These are phyloP conservation scores for Candida gorgasii DNA, from an alignment of 805 yeast genomes.

Conservation along the genomic window DNA sequence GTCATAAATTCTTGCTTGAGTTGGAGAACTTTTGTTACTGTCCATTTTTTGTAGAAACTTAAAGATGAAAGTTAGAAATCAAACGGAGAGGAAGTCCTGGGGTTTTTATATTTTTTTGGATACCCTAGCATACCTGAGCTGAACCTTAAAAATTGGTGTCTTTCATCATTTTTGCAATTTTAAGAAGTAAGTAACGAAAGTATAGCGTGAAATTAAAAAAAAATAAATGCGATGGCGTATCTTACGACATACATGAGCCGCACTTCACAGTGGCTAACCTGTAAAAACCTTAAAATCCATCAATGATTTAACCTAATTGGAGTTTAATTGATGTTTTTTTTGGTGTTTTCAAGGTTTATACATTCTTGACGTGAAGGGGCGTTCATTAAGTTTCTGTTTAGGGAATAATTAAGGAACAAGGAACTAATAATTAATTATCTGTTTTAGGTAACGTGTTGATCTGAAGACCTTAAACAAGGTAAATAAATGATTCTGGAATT, in stretches of 20 bases:
- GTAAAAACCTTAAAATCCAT: not conserved
- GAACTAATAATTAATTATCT: no score
- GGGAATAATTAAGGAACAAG: no score
- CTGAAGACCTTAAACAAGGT: no score
- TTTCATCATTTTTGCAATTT: conserved; percentile 4
- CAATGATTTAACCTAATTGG: conserved; percentile 1
- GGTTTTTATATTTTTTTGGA: conserved; percentile 2
- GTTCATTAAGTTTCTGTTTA: no score
- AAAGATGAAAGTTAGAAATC: conserved; percentile 1
- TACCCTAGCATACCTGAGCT: no score
- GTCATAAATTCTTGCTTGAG: conserved; percentile 5
- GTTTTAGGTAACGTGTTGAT: no score
- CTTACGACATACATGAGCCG: conserved; percentile 5
- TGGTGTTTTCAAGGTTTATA: no score
- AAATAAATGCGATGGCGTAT: conserved; percentile 1
- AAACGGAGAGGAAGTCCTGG: not conserved
- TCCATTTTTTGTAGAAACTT: conserved; percentile 1
- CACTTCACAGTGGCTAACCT: not conserved
- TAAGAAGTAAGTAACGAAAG: conserved; percentile 2
- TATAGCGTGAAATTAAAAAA: not conserved
- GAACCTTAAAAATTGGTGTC: not conserved
- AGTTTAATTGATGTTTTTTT: not conserved
- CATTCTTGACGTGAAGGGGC: no score
- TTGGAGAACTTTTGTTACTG: conserved; percentile 7
- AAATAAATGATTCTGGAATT: no score